These are phyloP conservation scores for Aspergillus ochraceus DNA, from an alignment of 2,329 filamentous ascomycete species.

Conservation along the genomic window DNA sequence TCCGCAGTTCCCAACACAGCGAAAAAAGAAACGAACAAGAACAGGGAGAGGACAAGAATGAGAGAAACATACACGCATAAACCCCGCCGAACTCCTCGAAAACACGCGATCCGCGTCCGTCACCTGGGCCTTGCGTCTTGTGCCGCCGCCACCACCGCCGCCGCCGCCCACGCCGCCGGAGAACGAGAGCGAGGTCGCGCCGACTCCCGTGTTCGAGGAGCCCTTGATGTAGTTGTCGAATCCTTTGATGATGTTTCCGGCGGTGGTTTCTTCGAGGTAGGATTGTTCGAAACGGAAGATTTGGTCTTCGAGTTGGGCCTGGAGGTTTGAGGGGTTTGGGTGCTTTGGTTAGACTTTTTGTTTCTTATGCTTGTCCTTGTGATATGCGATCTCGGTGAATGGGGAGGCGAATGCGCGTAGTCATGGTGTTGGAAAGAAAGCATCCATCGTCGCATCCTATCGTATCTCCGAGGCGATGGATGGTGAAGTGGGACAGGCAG, in stretches of 20 bases:
- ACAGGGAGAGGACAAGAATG: too few relatives aligned
- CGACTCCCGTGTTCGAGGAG: slow-evolving; percentile 54
- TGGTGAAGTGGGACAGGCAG: neutral
- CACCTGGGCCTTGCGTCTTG: slow-evolving; percentile 45
- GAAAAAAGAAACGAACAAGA: neutral
- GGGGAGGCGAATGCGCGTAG: neutral
- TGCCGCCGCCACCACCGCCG: slow-evolving; percentile 19
- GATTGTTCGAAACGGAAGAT: slow-evolving; percentile 81
- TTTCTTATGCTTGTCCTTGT: neutral
- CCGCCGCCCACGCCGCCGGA: slow-evolving; percentile 20
- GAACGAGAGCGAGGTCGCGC: slow-evolving; percentile 33
- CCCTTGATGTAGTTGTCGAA: slow-evolving; percentile 99
- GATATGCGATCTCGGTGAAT: neutral
- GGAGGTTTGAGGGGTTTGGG: neutral
- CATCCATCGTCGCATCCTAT: neutral
- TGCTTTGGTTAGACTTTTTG: neutral
- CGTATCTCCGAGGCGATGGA: neutral
- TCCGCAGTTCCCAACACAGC: neutral
- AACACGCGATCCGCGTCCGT: slow-evolving; percentile 50
- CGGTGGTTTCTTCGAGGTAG: slow-evolving; percentile 85
- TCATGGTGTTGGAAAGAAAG: neutral
- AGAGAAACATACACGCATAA: slow-evolving; percentile 42
- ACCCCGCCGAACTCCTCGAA: slow-evolving; percentile 50
- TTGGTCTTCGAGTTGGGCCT: slow-evolving; percentile 70
- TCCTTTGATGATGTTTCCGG: slow-evolving; percentile 93